phyloP scores from a whole-genome alignment of 2,329 filamentous ascomycete genomes.

The Penicillium griseofulvum region DNA sequence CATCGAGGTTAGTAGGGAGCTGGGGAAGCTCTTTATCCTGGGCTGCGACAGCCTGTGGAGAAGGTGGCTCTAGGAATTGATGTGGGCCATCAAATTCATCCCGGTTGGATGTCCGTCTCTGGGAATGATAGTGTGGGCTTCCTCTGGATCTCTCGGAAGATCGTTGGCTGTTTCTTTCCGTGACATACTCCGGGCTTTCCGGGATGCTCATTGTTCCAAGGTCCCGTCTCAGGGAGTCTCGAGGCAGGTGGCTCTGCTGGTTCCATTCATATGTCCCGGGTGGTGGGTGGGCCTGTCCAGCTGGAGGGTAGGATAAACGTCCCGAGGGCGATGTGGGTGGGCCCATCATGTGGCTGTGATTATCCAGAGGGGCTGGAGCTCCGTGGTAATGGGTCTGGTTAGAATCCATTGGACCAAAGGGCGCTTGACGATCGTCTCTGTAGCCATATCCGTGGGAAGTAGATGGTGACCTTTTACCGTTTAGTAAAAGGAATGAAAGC shows the following conservation, averaged over 20 bases:
- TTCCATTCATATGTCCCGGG: slow-evolving; percentile 37
- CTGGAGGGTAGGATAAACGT: slow-evolving; percentile 31
- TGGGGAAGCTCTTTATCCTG: slow-evolving; percentile 79
- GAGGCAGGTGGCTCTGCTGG: slow-evolving; percentile 29
- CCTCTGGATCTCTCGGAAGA: slow-evolving; percentile 32
- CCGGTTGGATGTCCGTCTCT: slow-evolving; percentile 72
- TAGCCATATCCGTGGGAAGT: slow-evolving; percentile 28
- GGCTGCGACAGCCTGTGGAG: slow-evolving; percentile 67
- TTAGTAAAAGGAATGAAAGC: slow-evolving; percentile 21
- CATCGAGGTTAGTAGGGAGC: slow-evolving; percentile 76
- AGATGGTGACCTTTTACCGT: slow-evolving; percentile 32
- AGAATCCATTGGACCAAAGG: slow-evolving; percentile 29
- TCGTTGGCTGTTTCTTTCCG: slow-evolving; percentile 37
- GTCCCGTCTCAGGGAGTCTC: slow-evolving; percentile 34
- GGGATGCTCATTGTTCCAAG: slow-evolving; percentile 30
- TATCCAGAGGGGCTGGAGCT: slow-evolving; percentile 27
- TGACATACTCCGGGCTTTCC: slow-evolving; percentile 37
- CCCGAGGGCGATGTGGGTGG: slow-evolving; percentile 25
- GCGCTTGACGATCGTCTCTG: slow-evolving; percentile 28
- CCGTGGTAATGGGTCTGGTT: slow-evolving; percentile 32
- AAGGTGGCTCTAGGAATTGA: slow-evolving; percentile 72
- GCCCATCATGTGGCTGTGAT: slow-evolving; percentile 30
- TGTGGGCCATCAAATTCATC: slow-evolving; percentile 89
- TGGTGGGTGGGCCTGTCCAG: slow-evolving; percentile 30
- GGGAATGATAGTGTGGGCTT: slow-evolving; percentile 43